Evolutionary conservation across 2,329 filamentous ascomycete species (phyloP), one percentile per base, ranked within the genome.

Genomic region (Sporothrix variecibatus): DNA sequence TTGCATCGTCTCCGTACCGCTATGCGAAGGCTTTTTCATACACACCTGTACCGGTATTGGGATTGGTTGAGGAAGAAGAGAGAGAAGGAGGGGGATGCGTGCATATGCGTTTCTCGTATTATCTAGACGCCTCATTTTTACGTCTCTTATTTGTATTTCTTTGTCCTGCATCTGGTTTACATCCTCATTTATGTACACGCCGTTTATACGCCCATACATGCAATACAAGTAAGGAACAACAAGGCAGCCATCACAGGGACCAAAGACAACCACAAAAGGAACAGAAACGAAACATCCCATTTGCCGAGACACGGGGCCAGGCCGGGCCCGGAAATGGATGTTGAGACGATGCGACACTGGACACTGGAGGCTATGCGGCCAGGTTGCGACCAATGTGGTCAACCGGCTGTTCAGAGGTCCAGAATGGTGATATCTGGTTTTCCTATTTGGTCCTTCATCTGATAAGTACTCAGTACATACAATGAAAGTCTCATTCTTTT

Each of bases 291-390:
- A 7, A 6, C 17, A 62, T 65, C 2, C 26, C 6, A 34, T 51
- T 23, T 56, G 67, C 67, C 67, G 67, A 69, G 28, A 69, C 46
- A 53, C 67, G 67, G 67, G 53, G 67, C 3, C 20, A 17, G 20
- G 28, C 28, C 67, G 67, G 65, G 3, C 28, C 46, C 20, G 28
- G 17, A 17, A 51, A 38, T 15, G 26, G 46, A 40, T 28, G 28
- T 23, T 6, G 46, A 34, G 28, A 15, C 3, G n/a, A 56, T 38
- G 46, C 46, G 62, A 34, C 60, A 64, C 9, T 23, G 28, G 34
- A 34, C 60, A 64, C 9, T 23, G 28, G 17, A 34, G 12, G 58
- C 1, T 3, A 49, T 51, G 65, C 65, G 23, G 40, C 17, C 62
- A 46, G 4, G 6, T 17, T 67, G 62, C 23, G 11, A 23, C 38